Conservation (phyloP, 495 filamentous ascomycete species). For the Venustampulla echinocandica region DNA sequence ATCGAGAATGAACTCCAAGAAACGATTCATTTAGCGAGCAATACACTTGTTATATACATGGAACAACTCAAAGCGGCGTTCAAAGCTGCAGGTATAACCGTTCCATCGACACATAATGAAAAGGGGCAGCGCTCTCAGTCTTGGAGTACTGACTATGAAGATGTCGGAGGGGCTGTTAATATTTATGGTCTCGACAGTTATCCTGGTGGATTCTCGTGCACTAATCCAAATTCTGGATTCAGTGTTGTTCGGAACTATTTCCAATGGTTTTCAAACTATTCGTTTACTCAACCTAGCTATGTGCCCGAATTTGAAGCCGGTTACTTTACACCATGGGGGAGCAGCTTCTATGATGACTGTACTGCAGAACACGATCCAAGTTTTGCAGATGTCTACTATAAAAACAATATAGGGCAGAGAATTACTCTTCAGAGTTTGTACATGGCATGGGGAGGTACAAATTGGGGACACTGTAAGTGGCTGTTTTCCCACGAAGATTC, state of each 20-base stretch:
- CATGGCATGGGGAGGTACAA: constrained; percentile 51
- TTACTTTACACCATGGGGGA: constrained; percentile 46
- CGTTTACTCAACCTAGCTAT: constrained; percentile 42
- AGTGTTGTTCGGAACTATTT: constrained; percentile 44
- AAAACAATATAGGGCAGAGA: constrained; percentile 44
- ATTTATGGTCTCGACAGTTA: constrained; percentile 49
- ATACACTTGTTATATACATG: constrained; percentile 42
- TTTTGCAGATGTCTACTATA: constrained; percentile 49
- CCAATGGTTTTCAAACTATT: constrained; percentile 50
- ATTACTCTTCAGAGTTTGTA: constrained; percentile 44
- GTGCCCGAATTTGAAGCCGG: constrained; percentile 48
- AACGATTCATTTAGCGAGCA: constrained; percentile 27
- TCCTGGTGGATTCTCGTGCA: constrained; percentile 45
- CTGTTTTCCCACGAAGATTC: neutral
- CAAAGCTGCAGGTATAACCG: constrained; percentile 38
- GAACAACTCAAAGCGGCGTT: constrained; percentile 41
- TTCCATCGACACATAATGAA: constrained; percentile 45
- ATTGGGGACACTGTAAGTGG: constrained; percentile 38
- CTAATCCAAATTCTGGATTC: constrained; percentile 40
- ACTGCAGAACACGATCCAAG: constrained; percentile 37
- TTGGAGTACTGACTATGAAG: constrained; percentile 47
- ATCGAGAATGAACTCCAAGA: constrained; percentile 47
- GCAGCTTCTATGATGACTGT: constrained; percentile 39
- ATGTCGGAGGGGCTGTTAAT: constrained; percentile 47
- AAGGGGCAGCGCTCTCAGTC: constrained; percentile 41